Conservation (phyloP, 345 rosid genomes). For the Erodium maritimum region DNA sequence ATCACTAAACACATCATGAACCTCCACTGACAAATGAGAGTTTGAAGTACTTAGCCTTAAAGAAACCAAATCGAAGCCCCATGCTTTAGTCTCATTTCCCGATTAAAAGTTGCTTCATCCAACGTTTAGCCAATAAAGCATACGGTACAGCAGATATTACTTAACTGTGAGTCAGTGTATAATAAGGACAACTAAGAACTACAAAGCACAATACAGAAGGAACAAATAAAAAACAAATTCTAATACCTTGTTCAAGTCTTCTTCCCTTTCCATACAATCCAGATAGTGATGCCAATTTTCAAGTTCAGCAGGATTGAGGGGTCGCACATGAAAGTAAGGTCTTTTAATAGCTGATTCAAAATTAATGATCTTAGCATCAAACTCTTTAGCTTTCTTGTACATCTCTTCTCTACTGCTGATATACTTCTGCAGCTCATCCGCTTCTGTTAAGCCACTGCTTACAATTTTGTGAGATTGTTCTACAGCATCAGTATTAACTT, state of each 20-base stretch:
- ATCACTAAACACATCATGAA: conserved; percentile 35
- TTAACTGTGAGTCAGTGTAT: conserved; percentile 75
- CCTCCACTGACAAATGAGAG: conserved; percentile 77
- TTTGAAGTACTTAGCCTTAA: conserved; percentile 94
- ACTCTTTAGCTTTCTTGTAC: conserved; percentile 90
- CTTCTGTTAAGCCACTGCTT: conserved; percentile 65
- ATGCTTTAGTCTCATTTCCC: conserved; percentile 94
- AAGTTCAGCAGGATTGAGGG: conserved; percentile 77
- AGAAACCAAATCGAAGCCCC: conserved; percentile 84
- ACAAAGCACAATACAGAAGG: conserved; percentile 19
- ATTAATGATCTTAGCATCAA: conserved; percentile 75
- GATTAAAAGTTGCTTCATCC: conserved; percentile 93
- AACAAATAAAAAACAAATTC: conserved; percentile 22
- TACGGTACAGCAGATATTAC: conserved; percentile 89
- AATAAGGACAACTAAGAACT: conserved; percentile 51
- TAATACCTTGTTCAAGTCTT: conserved; percentile 85
- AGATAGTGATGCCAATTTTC: conserved; percentile 96
- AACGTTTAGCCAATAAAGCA: conserved; percentile 96
- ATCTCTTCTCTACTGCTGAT: conserved; percentile 72
- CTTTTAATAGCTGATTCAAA: conserved; percentile 94
- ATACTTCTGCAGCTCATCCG: conserved; percentile 91
- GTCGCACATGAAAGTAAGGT: conserved; percentile 94
- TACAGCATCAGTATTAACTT: conserved; percentile 37
- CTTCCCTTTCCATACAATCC: conserved; percentile 70
- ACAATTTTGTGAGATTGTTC: conserved; percentile 50